Conservation (phyloP, 2,329 filamentous ascomycete genomes). For the Fusarium humuli region DNA sequence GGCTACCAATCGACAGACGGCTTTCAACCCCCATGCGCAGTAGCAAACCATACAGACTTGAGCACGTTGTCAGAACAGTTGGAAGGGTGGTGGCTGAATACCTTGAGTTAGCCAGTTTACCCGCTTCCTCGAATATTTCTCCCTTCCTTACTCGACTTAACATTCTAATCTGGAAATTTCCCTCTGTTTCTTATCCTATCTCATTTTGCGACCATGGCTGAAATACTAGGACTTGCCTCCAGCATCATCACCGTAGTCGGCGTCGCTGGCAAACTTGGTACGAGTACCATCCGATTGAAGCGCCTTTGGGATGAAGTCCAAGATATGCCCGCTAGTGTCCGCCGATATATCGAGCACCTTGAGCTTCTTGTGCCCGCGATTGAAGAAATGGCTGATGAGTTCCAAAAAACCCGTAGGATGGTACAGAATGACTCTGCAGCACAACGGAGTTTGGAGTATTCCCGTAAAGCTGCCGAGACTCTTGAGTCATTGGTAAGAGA, state of each 20-base stretch:
- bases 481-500: constrained; percentile 4
- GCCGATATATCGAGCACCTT: constrained; percentile 4
- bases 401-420: not conserved
- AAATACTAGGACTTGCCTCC: constrained; percentile 22
- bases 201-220: constrained; percentile 19
- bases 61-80: not conserved
- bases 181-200: fast-evolving
- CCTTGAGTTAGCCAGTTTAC: too few relatives aligned
- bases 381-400: constrained; percentile 19
- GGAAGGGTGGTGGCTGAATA: not conserved
- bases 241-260: constrained; percentile 32
- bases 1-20: not conserved
- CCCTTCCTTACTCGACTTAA: too few relatives aligned
- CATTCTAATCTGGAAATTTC: too few relatives aligned
- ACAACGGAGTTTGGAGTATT: constrained; percentile 19
- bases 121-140: too few relatives aligned
- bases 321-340: constrained; percentile 12
- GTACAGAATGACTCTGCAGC: not conserved
- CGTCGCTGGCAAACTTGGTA: constrained; percentile 28
- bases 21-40: not conserved
- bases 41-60: not conserved
- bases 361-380: not conserved
- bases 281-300: constrained; percentile 19
- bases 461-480: not conserved
- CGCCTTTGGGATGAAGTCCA: constrained; percentile 34